Evolutionary conservation across 495 filamentous ascomycete species (phyloP).

Genomic region (Neurospora terricola): DNA sequence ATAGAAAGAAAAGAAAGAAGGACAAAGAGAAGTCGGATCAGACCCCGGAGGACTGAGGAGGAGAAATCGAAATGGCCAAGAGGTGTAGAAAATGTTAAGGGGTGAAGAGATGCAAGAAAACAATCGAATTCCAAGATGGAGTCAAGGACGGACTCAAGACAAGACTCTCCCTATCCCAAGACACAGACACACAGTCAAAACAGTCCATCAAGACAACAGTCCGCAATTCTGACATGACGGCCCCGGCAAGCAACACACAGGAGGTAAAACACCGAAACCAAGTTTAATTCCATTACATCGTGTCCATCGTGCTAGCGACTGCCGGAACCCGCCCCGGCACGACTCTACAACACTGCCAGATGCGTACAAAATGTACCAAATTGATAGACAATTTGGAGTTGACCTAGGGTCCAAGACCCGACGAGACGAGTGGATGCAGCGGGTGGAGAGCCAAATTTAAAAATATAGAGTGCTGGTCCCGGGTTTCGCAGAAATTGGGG

Average conservation of each 20-base stretch:
- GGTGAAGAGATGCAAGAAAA: background rate
- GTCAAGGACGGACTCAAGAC: background rate
- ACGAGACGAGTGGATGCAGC: background rate
- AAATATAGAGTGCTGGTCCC: background rate
- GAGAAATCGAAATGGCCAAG: background rate
- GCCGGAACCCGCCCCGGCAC: background rate
- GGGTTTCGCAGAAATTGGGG: background rate
- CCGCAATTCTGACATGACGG: background rate
- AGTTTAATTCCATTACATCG: background rate
- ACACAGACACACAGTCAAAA: background rate
- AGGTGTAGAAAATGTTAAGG: background rate
- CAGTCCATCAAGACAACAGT: background rate
- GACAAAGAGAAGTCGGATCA: background rate
- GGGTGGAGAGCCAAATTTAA: background rate
- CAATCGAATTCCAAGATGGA: background rate
- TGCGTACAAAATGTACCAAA: background rate
- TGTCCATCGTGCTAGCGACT: background rate
- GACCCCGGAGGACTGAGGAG: background rate
- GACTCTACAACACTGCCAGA: background rate
- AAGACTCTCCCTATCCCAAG: background rate
- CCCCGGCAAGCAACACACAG: background rate
- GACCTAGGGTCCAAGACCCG: background rate
- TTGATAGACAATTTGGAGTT: background rate
- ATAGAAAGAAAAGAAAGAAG: background rate
- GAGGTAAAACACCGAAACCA: background rate